phyloP scores from a whole-genome alignment of 306 rosid genomes.

The Dalbergia cultrata region DNA sequence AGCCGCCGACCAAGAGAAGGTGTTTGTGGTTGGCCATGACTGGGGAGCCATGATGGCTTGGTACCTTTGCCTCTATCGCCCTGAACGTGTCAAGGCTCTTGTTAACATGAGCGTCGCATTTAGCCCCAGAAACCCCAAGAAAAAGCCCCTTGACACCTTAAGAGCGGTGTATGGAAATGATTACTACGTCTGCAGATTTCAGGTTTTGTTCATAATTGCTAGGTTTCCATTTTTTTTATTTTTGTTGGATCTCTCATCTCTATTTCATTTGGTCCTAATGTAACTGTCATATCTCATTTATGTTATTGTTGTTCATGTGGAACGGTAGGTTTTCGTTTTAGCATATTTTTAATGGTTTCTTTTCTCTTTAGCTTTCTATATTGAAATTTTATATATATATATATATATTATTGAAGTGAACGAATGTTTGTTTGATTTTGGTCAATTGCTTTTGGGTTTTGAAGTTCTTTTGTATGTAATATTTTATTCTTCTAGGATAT shows the following conservation, averaged over 20 bases:
- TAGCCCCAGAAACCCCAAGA: constrained; percentile 64
- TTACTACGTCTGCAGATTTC: constrained; percentile 77
- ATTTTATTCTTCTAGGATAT: background rate
- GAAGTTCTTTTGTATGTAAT: background rate
- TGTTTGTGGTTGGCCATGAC: constrained; percentile 87
- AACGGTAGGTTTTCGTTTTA: background rate
- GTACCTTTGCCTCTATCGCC: constrained; percentile 71
- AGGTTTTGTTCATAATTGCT: constrained; percentile 52
- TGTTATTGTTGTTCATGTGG: background rate
- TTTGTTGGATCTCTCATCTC: no score
- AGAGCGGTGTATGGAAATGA: constrained; percentile 68
- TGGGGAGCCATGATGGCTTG: constrained; percentile 87
- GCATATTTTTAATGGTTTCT: background rate
- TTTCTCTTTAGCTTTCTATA: background rate
- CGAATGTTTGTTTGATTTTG: background rate
- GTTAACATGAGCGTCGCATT: constrained; percentile 69
- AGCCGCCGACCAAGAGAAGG: constrained; percentile 58
- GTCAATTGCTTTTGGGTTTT: no score
- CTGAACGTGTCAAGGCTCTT: constrained; percentile 70
- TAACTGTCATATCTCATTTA: background rate
- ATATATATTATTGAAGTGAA: background rate
- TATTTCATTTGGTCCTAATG: background rate
- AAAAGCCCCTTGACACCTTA: constrained; percentile 57
- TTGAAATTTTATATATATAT: no score
- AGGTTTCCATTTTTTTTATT: background rate